Evolutionary conservation across 2,329 filamentous ascomycete species (phyloP), one percentile per base, ranked within the genome.

Genomic region (Hypoxylon sp.): DNA sequence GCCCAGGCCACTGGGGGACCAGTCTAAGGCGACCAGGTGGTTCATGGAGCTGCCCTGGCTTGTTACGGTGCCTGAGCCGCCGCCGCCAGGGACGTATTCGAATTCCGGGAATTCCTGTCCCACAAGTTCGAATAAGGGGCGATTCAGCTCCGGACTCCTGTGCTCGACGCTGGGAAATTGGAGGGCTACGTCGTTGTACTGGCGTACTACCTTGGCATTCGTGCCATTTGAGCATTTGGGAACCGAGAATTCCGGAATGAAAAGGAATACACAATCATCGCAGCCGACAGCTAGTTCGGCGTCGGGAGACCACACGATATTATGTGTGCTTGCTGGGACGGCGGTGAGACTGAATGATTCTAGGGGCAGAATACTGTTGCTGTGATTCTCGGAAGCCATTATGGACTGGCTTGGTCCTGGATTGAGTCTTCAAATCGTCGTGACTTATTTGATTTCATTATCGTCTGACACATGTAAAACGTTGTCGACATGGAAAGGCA

Each of bases 1-100:
- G 1, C 86, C 86, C n/a, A 89, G 74, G 1, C 84, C 84, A n/a
- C 76, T 76, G 0, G 86, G 85, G n/a, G 85, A 88, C 86, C 86
- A 89, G 49, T 80, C 83, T 18, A 88, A 67, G 7, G 79, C 75
- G 12, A 87, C 80, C 14, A 85, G 80, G 68, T 88, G 85, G 65
- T 85, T 87, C 70, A 88, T 78, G 2, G 83, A 82, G 48, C 79
- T 79, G 3, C 84, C 85, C 1, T 80, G 79, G 14, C 80, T 80
- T 0, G 83, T 83, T 36, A 86, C 79, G 1, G 79, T 68, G 2
- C 82, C 82, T 3, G 70, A 73, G 0, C 84, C 85, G 3, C 82
- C 85, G 2, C 82, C 83, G 9, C 84, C 84, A 1, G 72, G 75
- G 42, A 75, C 76, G n/a, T 74, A 73, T 1, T 75, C 73, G 50